Evolutionary conservation across 257 asterid genomes (phyloP).

Genomic region (Plantago ovata): DNA sequence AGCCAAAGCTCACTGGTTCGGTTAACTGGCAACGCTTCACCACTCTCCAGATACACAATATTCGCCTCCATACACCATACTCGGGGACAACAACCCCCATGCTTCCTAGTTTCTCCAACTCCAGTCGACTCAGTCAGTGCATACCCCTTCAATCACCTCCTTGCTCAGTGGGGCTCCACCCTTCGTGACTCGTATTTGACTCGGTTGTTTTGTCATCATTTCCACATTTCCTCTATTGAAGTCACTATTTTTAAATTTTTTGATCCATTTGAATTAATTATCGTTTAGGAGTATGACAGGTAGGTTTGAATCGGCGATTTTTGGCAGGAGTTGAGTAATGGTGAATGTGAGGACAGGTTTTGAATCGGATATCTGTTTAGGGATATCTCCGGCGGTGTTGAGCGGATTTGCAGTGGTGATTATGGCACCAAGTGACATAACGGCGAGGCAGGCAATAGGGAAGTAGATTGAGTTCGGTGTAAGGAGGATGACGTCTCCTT

Average conservation of each 20-base stretch:
- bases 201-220: constrained; percentile 46
- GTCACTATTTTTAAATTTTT: constrained; percentile 20
- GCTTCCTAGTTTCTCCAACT: constrained; percentile 75
- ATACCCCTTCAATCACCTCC: constrained; percentile 84
- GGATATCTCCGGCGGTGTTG: constrained; percentile 65
- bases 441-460: constrained; percentile 78
- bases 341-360: constrained; percentile 79
- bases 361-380: constrained; percentile 69
- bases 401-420: constrained; percentile 93
- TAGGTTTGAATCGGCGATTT: constrained; percentile 42
- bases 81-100: constrained; percentile 81
- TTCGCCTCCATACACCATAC: constrained; percentile 73
- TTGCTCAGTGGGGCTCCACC: constrained; percentile 96
- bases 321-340: constrained; percentile 48
- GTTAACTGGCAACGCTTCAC: constrained; percentile 43
- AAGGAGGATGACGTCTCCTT: constrained; percentile 75
- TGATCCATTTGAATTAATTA: constrained; percentile 2
- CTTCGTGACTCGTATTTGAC: constrained; percentile 41
- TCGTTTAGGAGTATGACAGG: constrained; percentile 46
- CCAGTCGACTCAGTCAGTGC: constrained; percentile 89
- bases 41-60: constrained; percentile 77
- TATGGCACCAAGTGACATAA: constrained; percentile 86
- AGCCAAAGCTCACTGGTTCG: constrained; percentile 94
- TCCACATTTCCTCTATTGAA: constrained; percentile 44
- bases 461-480: constrained; percentile 82